phyloP scores from a whole-genome alignment of 495 filamentous ascomycete genomes.

The Staphylotrichum longicolle region DNA sequence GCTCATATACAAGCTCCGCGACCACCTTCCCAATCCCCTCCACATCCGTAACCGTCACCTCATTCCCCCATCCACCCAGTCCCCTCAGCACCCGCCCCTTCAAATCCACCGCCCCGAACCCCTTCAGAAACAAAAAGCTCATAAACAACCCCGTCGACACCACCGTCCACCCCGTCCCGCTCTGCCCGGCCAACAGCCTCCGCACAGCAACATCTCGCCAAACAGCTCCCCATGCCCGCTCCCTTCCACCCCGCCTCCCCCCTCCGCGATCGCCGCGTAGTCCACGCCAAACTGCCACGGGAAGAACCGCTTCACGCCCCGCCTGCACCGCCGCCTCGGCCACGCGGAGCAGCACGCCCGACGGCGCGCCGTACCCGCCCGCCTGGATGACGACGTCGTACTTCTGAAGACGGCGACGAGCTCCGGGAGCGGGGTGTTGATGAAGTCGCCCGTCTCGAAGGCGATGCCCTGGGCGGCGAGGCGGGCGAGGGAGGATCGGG shows the following conservation, averaged over 20 bases:
- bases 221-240: conserved; percentile 56
- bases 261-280: conserved; percentile 45
- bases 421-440: conserved; percentile 30
- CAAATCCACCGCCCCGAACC: conserved; percentile 55
- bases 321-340: conserved; percentile 51
- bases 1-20: conserved; percentile 48
- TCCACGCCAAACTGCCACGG: conserved; percentile 70
- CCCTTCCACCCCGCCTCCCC: conserved; percentile 26
- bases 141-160: conserved; percentile 64
- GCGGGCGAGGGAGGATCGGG: conserved; percentile 24
- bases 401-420: conserved; percentile 46
- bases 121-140: conserved; percentile 58
- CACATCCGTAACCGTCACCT: conserved; percentile 56
- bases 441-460: conserved; percentile 50
- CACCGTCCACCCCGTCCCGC: conserved; percentile 52
- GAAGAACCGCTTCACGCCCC: conserved; percentile 45
- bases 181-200: conserved; percentile 49
- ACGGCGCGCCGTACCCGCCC: conserved; percentile 52
- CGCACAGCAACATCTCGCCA: conserved; percentile 61
- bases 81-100: conserved; percentile 42
- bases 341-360: conserved; percentile 53
- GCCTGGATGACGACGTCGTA: conserved; percentile 56
- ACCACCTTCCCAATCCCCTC: conserved; percentile 58
- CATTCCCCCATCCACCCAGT: conserved; percentile 55
- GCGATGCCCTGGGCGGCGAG: conserved; percentile 38